Conservation (phyloP, 345 rosid species). For the Gynandropsis gynandra region DNA sequence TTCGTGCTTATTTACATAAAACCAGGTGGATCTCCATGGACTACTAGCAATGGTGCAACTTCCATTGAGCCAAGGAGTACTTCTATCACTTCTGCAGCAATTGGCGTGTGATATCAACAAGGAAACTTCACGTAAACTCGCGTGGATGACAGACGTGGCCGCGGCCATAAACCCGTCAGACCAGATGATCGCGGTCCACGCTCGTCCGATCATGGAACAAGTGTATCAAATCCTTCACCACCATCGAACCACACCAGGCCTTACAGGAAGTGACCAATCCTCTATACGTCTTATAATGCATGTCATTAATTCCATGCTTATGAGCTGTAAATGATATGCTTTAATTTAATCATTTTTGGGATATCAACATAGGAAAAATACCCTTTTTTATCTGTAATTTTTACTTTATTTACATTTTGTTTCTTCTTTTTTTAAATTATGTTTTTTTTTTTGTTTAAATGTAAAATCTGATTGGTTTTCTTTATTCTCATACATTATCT, state of each 20-base stretch:
- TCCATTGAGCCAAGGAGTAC: slow-evolving; percentile 84
- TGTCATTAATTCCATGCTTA: slow-evolving; percentile 61
- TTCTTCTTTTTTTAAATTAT: slow-evolving; percentile 21
- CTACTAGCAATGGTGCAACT: slow-evolving; percentile 46
- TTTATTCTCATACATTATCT: slow-evolving; percentile 5
- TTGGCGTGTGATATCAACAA: slow-evolving; percentile 66
- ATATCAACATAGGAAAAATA: slow-evolving; percentile 22
- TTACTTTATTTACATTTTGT: slow-evolving; percentile 3
- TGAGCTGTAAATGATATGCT: slow-evolving; percentile 48
- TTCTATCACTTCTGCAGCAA: slow-evolving; percentile 79
- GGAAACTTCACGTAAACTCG: slow-evolving; percentile 50
- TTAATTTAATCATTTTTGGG: not conserved
- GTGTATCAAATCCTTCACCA: slow-evolving; percentile 58
- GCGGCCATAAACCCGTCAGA: slow-evolving; percentile 67
- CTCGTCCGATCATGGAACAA: slow-evolving; percentile 65
- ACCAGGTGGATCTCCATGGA: slow-evolving; percentile 68
- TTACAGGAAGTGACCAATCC: slow-evolving; percentile 36
- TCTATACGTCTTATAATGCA: slow-evolving; percentile 58
- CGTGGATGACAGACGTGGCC: slow-evolving; percentile 83
- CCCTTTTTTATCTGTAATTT: slow-evolving; percentile 9
- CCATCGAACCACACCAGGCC: slow-evolving; percentile 39
- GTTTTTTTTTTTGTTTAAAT: slow-evolving; percentile 13
- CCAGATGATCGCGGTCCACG: slow-evolving; percentile 51
- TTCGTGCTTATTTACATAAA: no score
- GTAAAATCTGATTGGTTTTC: slow-evolving; percentile 24